Evolutionary conservation across 1,284 basidiomycete genomes (phyloP).

Genomic region (Athelia psychrophila): DNA sequence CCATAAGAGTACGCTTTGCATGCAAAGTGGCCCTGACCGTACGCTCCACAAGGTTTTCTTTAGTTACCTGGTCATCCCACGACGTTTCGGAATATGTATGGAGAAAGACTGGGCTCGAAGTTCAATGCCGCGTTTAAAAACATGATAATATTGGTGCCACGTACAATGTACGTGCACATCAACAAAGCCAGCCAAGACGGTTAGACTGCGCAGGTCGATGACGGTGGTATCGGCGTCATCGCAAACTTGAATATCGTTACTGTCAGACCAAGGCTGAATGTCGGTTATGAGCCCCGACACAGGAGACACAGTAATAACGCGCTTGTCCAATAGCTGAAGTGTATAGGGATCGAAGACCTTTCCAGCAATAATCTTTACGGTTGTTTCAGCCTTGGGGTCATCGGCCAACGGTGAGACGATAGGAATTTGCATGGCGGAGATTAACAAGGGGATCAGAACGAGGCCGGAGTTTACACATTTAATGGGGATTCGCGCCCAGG

Average conservation of each 20-base stretch:
- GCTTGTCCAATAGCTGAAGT: conserved; percentile 26
- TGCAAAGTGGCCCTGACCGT: conserved; percentile 61
- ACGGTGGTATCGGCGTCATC: conserved; percentile 8
- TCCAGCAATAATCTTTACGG: conserved; percentile 34
- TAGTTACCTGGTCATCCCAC: conserved; percentile 63
- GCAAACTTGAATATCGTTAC: background rate
- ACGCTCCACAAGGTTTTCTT: conserved; percentile 51
- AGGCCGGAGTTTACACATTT: too few species aligned
- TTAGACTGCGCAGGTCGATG: conserved; percentile 50
- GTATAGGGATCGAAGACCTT: conserved; percentile 40
- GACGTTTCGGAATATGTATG: conserved; percentile 59
- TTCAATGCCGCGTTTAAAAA: too few species aligned
- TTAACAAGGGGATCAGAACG: background rate
- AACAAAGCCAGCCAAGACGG: conserved; percentile 63
- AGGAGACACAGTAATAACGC: conserved; percentile 33
- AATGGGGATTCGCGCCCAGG: too few species aligned
- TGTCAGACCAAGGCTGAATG: conserved; percentile 18
- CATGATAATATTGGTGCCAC: conserved; percentile 17
- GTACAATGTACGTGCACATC: conserved; percentile 65
- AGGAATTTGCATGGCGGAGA: background rate
- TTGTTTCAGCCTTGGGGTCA: background rate
- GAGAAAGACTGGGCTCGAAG: conserved; percentile 48
- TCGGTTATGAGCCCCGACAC: conserved; percentile 33
- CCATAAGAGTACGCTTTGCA: conserved; percentile 55
- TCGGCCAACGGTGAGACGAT: too few species aligned